Evolutionary conservation across 176 grass and related monocot genomes (phyloP).

Genomic region (Paspalum vaginatum): DNA sequence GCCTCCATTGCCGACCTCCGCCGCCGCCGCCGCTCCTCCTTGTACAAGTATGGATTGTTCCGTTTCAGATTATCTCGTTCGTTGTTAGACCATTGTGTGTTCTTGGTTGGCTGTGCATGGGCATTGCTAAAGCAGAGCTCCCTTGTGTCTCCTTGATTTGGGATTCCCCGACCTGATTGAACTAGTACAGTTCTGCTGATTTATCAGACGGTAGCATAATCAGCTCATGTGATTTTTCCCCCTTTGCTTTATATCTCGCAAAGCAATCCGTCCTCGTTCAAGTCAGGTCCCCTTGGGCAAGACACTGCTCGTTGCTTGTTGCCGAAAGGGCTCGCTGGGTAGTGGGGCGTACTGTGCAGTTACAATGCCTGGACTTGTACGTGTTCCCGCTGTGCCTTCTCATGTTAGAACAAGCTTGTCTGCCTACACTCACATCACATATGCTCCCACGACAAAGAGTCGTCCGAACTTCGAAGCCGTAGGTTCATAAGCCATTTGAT

Average conservation of each 20-base stretch:
- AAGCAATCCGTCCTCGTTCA: neutral
- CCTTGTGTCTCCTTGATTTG: neutral
- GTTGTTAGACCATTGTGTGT: neutral
- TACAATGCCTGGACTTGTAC: neutral
- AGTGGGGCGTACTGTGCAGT: neutral
- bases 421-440: neutral
- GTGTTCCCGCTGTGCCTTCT: neutral
- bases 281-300: neutral
- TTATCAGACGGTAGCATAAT: neutral
- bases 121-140: neutral
- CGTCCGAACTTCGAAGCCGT: neutral
- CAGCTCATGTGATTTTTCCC: neutral
- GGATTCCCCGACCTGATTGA: neutral
- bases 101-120: neutral
- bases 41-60: constrained; percentile 19
- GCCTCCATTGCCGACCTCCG: constrained; percentile 7
- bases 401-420: neutral
- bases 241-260: neutral
- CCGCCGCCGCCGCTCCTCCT: neutral
- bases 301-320: neutral
- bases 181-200: neutral
- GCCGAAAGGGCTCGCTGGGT: neutral
- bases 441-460: neutral
- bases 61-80: neutral
- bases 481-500: neutral